Conservation (phyloP, 495 filamentous ascomycete genomes). For the Xylaria curta region DNA sequence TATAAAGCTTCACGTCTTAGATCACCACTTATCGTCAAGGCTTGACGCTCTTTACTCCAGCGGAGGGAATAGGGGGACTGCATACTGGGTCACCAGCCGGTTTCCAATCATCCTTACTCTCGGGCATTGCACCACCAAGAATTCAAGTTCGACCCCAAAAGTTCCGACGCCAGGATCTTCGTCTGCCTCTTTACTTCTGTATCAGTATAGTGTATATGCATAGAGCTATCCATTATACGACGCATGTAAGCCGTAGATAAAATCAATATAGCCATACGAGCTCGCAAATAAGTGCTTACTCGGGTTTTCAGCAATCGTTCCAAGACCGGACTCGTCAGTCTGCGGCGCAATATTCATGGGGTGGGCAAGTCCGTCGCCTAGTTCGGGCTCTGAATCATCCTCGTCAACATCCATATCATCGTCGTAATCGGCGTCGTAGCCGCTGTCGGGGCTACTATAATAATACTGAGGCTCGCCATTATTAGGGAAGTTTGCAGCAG, state of each 20-base stretch:
- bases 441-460: neutral
- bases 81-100: neutral
- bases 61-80: too few species aligned
- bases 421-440: neutral
- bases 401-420: neutral
- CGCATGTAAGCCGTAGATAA: neutral
- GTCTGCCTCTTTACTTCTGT: neutral
- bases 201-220: neutral
- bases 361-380: neutral
- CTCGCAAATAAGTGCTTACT: neutral
- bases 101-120: neutral
- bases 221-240: neutral
- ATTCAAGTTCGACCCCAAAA: slow-evolving; percentile 22
- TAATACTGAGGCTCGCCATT: neutral
- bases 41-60: neutral
- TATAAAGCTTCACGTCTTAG: slow-evolving; percentile 1
- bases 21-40: neutral
- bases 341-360: neutral
- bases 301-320: neutral
- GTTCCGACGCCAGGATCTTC: neutral
- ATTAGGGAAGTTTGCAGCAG: neutral
- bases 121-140: slow-evolving; percentile 18
- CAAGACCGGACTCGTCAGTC: neutral
- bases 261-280: neutral
- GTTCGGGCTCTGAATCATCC: neutral